These are phyloP conservation scores for Aspergillus sclerotiicarbonarius DNA, from an alignment of 495 filamentous ascomycete species.

Conservation along the genomic window DNA sequence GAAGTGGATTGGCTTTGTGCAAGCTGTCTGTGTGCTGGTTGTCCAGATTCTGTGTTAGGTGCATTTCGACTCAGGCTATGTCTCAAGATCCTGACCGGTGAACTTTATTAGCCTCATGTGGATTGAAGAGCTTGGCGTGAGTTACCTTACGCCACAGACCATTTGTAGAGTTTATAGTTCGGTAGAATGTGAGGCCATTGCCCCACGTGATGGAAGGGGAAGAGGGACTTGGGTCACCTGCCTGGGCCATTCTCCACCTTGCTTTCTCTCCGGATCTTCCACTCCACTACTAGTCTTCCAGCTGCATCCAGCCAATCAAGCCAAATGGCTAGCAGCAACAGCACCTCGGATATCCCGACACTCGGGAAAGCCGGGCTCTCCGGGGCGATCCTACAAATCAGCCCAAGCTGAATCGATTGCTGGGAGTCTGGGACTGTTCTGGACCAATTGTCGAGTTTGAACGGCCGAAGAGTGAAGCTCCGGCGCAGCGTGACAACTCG, in stretches of 20 bases:
- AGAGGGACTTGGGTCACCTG: neutral
- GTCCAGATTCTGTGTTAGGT: no score
- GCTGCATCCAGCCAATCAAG: neutral
- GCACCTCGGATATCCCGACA: neutral
- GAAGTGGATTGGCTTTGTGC: no score
- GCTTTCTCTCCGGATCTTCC: neutral
- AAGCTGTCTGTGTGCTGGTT: no score
- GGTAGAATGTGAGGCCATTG: neutral
- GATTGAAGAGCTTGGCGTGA: no score
- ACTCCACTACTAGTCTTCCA: neutral
- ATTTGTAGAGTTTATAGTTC: no score
- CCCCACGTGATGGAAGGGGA: neutral
- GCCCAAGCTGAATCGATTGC: neutral
- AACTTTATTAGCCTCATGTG: no score
- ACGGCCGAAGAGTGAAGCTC: neutral
- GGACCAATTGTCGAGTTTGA: neutral
- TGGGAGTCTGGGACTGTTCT: neutral
- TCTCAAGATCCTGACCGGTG: no score
- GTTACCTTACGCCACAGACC: no score
- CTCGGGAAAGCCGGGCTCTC: neutral
- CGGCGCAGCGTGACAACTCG: no score
- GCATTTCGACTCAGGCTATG: no score
- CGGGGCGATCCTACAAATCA: neutral
- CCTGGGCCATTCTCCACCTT: constrained; percentile 11
- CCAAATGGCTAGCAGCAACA: neutral